Evolutionary conservation across 2,329 filamentous ascomycete species (phyloP).

Genomic region (Clarireedia hainanense): DNA sequence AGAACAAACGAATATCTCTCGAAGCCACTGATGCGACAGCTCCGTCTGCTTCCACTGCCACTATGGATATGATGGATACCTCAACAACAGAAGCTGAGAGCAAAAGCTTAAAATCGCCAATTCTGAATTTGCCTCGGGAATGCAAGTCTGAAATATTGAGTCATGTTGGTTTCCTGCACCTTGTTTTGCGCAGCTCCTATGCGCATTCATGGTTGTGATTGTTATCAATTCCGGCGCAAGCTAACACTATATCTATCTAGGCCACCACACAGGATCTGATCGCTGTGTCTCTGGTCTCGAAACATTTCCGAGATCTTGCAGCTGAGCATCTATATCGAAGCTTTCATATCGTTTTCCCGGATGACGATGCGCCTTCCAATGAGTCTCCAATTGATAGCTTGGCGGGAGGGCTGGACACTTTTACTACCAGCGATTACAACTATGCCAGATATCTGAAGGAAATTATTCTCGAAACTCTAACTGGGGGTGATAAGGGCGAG

Average conservation of each 20-base stretch:
- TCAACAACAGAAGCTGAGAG: too few species aligned
- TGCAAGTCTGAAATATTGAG: too few species aligned
- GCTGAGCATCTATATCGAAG: constrained; percentile 51
- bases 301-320: constrained; percentile 49
- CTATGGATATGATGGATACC: too few species aligned
- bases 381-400: constrained; percentile 50
- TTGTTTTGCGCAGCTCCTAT: too few species aligned
- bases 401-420: constrained; percentile 50
- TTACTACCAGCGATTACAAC: constrained; percentile 55
- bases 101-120: too few species aligned
- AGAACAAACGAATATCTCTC: too few species aligned
- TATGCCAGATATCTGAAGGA: constrained; percentile 51
- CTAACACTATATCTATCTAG: constrained; percentile 28
- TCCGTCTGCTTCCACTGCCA: too few species aligned
- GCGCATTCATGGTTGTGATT: too few species aligned
- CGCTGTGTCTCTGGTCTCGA: constrained; percentile 50
- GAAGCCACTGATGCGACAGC: too few species aligned
- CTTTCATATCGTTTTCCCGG: constrained; percentile 54
- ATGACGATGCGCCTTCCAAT: constrained; percentile 45
- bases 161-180: too few species aligned
- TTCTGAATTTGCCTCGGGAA: too few species aligned
- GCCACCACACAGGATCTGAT: constrained; percentile 46
- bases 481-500: constrained; percentile 45
- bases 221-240: background rate
- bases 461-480: constrained; percentile 48